A percentile compares a stretch with the other conserved stretches of the same genome.
Evolutionary conservation across 202 grass and related monocot genomes (phyloP).

Genomic region (Setaria italica): DNA sequence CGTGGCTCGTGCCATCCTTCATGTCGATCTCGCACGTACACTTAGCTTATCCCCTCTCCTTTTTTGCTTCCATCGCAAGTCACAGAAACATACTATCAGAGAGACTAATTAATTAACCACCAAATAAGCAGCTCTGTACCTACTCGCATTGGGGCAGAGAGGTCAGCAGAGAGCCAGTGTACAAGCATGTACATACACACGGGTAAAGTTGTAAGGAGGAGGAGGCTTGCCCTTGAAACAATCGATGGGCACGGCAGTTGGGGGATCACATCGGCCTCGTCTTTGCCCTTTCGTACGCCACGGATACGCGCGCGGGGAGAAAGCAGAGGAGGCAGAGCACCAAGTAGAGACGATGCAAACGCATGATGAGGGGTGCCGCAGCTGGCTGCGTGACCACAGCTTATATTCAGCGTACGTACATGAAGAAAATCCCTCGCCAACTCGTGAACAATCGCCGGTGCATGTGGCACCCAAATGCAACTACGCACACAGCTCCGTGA

Average conservation of each 20-base stretch:
- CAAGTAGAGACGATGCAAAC: neutral
- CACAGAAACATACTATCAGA: neutral
- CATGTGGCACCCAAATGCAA: no score
- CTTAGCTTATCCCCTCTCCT: neutral
- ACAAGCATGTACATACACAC: neutral
- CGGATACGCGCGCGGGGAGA: neutral
- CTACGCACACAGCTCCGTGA: neutral
- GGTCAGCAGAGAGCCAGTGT: neutral
- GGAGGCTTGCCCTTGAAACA: conserved; percentile 41
- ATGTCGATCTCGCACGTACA: neutral
- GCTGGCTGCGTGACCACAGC: neutral
- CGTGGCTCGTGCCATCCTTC: neutral
- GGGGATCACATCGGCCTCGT: conserved; percentile 39
- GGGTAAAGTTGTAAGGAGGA: no score
- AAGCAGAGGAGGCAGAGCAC: neutral
- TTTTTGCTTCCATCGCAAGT: conserved; percentile 38
- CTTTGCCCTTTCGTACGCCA: conserved; percentile 28
- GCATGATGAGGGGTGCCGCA: neutral
- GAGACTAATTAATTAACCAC: neutral
- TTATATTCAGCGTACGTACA: neutral
- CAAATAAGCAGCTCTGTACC: neutral
- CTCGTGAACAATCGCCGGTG: no score
- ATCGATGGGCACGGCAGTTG: conserved; percentile 24
- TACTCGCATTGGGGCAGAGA: neutral
- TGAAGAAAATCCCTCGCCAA: no score